phyloP scores from a whole-genome alignment of 2,329 filamentous ascomycete species.

The Neonectria faginata region DNA sequence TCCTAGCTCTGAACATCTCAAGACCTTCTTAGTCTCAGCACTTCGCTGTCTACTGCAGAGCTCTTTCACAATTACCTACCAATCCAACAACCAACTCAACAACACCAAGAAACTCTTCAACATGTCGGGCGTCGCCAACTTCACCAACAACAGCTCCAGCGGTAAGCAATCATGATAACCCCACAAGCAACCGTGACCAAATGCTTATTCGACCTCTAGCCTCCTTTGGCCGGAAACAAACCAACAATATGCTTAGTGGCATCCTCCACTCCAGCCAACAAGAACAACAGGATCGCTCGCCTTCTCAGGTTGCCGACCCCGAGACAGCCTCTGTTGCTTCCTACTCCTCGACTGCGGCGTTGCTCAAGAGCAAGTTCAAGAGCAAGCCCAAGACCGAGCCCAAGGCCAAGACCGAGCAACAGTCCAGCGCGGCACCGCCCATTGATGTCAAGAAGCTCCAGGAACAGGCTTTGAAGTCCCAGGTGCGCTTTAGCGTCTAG shows the following conservation, averaged over 20 bases:
- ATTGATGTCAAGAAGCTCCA: slow-evolving; percentile 44
- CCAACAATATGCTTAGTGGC: slow-evolving; percentile 10
- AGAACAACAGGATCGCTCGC: neutral
- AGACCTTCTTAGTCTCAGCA: slow-evolving; percentile 15
- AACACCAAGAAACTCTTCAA: slow-evolving; percentile 28
- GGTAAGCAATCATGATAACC: slow-evolving; percentile 29
- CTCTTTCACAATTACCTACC: slow-evolving; percentile 13
- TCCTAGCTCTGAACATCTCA: slow-evolving; percentile 11
- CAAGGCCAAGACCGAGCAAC: slow-evolving; percentile 22
- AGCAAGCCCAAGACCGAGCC: slow-evolving; percentile 27
- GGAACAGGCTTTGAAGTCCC: slow-evolving; percentile 45
- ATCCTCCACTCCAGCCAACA: slow-evolving; percentile 7
- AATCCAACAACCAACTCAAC: slow-evolving; percentile 1
- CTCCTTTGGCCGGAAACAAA: slow-evolving; percentile 25
- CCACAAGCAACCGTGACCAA: neutral
- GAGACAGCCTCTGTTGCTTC: slow-evolving; percentile 45
- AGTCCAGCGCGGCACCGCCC: slow-evolving; percentile 23
- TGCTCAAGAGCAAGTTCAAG: slow-evolving; percentile 42
- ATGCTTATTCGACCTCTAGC: slow-evolving; percentile 29
- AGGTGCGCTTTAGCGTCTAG: slow-evolving; percentile 45
- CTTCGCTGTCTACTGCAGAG: neutral
- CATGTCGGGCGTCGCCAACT: slow-evolving; percentile 26
- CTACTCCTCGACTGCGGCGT: slow-evolving; percentile 41
- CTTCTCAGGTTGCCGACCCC: slow-evolving; percentile 29
- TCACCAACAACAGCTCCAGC: slow-evolving; percentile 25